Conservation (phyloP, 306 rosid species). For the Acacia crassicarpa region DNA sequence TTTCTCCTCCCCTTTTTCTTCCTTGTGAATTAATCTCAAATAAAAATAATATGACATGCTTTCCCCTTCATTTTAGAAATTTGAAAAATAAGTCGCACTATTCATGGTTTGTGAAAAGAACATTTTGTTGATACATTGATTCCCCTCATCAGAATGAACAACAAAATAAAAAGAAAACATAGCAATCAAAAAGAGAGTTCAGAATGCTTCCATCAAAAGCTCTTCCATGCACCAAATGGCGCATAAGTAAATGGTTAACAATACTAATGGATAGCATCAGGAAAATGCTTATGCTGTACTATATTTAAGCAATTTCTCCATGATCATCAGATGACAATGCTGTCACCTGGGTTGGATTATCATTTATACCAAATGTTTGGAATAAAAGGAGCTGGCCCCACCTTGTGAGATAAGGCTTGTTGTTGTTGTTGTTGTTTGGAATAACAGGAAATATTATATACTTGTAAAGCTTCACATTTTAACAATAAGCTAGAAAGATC, state of each 20-base stretch:
- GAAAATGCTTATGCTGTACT: neutral
- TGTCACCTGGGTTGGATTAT: neutral
- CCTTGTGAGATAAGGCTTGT: too few relatives aligned
- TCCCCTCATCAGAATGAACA: neutral
- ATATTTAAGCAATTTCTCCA: neutral
- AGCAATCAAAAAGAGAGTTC: neutral
- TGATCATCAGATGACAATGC: conserved; percentile 4
- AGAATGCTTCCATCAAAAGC: conserved; percentile 6
- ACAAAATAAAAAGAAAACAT: neutral
- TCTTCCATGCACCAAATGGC: neutral
- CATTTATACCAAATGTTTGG: neutral
- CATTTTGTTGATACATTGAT: neutral
- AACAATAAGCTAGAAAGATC: conserved; percentile 6
- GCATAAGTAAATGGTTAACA: neutral
- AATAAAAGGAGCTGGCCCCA: neutral
- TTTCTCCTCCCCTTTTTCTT: neutral
- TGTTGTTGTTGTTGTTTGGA: too few relatives aligned
- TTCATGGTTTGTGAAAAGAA: neutral
- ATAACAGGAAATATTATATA: neutral
- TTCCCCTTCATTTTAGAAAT: neutral
- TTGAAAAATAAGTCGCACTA: neutral
- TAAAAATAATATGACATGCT: neutral
- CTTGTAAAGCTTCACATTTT: conserved; percentile 7
- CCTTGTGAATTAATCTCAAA: neutral
- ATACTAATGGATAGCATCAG: neutral